These are phyloP conservation scores for Schizophyllum commune DNA, from an alignment of 1,284 basidiomycete genomes.

Conservation along the genomic window DNA sequence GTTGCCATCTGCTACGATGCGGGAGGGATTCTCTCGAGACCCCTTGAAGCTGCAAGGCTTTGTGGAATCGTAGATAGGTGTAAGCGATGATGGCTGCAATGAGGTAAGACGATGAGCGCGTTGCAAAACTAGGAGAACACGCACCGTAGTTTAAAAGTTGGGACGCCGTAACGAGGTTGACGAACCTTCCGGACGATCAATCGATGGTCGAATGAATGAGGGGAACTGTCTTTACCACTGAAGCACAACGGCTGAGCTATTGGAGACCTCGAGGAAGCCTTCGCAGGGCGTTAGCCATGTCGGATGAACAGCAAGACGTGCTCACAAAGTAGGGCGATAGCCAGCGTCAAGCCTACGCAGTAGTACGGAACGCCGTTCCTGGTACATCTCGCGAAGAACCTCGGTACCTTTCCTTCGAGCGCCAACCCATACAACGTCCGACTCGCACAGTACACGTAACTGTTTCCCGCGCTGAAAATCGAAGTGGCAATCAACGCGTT, in stretches of 20 bases:
- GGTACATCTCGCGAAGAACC: conserved; percentile 46
- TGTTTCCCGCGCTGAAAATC: conserved; percentile 74
- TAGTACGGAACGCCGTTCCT: conserved; percentile 57
- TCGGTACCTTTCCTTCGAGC: conserved; percentile 54
- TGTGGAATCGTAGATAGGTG: conserved; percentile 37
- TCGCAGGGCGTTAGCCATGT: not conserved
- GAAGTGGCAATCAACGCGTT: conserved; percentile 60
- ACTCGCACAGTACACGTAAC: conserved; percentile 70
- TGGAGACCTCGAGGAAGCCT: conserved; percentile 41
- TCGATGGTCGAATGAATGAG: not conserved
- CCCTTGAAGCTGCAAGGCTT: conserved; percentile 54
- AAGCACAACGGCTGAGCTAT: conserved; percentile 36
- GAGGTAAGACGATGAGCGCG: not conserved
- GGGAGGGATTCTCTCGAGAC: conserved; percentile 53
- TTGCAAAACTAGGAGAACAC: not conserved
- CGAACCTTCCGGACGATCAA: conserved; percentile 23
- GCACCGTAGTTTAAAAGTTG: conserved; percentile 32
- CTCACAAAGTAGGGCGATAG: conserved; percentile 33
- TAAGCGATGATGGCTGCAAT: conserved; percentile 31
- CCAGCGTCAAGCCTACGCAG: conserved; percentile 31
- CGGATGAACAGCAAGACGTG: conserved; percentile 5
- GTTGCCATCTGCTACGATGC: conserved; percentile 39
- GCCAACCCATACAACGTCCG: conserved; percentile 71
- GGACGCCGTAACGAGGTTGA: conserved; percentile 39
- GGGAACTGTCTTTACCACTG: conserved; percentile 27